phyloP scores from a whole-genome alignment of 805 yeast species.

The Zygosaccharomyces kombuchaensis region DNA sequence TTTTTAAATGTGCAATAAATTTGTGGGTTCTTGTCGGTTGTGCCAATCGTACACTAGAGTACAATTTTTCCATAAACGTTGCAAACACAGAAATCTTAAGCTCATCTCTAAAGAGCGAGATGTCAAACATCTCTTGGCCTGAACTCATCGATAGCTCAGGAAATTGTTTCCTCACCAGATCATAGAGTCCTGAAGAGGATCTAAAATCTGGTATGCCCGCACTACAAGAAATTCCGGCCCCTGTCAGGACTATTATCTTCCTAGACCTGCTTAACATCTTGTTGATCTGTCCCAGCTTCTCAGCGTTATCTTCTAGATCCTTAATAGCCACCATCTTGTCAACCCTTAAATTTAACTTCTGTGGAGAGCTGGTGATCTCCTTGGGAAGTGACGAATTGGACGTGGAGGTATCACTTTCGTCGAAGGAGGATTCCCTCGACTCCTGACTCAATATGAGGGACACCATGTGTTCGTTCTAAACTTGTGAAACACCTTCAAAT shows the following conservation, averaged over 20 bases:
- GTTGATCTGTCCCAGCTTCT: slow-evolving; percentile 25
- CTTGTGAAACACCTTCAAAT: not conserved
- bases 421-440: slow-evolving; percentile 5
- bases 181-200: slow-evolving; percentile 77
- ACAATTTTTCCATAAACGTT: slow-evolving; percentile 80
- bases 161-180: slow-evolving; percentile 58
- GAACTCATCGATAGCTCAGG: slow-evolving; percentile 57
- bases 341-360: slow-evolving; percentile 16
- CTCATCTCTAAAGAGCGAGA: slow-evolving; percentile 69
- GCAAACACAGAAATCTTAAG: slow-evolving; percentile 70
- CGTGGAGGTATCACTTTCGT: slow-evolving; percentile 2
- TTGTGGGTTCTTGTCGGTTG: slow-evolving; percentile 80
- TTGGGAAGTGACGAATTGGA: not conserved
- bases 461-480: not conserved
- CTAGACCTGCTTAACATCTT: slow-evolving; percentile 32
- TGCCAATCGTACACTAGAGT: slow-evolving; percentile 59
- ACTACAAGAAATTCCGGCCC: slow-evolving; percentile 95
- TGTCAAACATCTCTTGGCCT: slow-evolving; percentile 90
- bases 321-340: slow-evolving; percentile 16
- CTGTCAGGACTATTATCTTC: slow-evolving; percentile 69
- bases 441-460: slow-evolving; percentile 2
- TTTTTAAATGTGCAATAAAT: slow-evolving; percentile 58
- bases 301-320: slow-evolving; percentile 15
- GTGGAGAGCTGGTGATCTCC: not conserved
- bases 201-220: slow-evolving; percentile 98